Base-by-base conservation (phyloP, 1,284 basidiomycete species). In the Malassezia furfur region DNA sequence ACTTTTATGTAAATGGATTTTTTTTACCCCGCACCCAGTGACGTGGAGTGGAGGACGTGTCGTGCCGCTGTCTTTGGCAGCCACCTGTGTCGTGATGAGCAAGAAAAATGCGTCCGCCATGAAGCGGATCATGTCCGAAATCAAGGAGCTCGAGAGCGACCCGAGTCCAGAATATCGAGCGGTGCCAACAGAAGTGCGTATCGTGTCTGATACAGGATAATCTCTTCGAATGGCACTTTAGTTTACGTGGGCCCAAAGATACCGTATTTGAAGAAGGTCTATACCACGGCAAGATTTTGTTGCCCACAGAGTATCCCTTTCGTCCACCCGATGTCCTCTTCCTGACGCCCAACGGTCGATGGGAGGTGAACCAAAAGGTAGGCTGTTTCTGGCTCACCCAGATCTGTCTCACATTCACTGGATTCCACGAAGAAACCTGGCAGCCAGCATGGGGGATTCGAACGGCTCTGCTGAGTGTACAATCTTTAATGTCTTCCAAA, bases 371-470 rank as follows among this genome's bases (percentile, higher is more conserved):
- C 74, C 91, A 89, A 60, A 94, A 94, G 59, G 54, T 50, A 41
- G 2, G 40, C n/a, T 19, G 3, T 36, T 25, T 19, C 11, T 15
- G n/a, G 15, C 36, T 15, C n/a, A 41, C 28, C 19, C 41, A 58
- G 84, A 90, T 88, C 70, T 64, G 81, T 66, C 61, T 64, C 39
- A 71, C 61, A 4, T 69, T 73, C 30, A 68, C 65, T n/a, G 64
- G 63, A 1, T 64, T 54, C 32, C 60, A 61, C 32, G 57, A 67
- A 88, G 90, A 91, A 66, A 78, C 86, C 40, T 96, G 91, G 91
- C 90, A 94, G 76, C 91, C 91, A 31, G 90, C 91, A 12, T 96
- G 91, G 91, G 91, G 91, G 53, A 87, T 96, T 25, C 82, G 91
- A 57, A 96, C 91, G 56, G 88, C 88, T 84, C 60, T 78, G 21